phyloP scores from a whole-genome alignment of 345 rosid species.

The Lepidium didymum region DNA sequence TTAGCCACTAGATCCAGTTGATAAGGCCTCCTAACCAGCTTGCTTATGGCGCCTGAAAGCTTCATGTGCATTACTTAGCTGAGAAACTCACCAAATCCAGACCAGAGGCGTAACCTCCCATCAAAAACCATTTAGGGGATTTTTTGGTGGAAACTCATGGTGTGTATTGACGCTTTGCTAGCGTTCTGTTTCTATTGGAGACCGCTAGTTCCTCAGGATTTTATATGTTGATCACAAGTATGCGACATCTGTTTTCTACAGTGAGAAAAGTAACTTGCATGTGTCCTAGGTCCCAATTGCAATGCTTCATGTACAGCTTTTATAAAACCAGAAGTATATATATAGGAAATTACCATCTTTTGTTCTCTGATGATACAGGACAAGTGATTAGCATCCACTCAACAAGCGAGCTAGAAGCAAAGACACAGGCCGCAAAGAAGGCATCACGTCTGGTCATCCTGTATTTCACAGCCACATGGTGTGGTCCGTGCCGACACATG shows the following conservation, averaged over 20 bases:
- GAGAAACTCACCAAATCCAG: not conserved
- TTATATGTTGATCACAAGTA: not conserved
- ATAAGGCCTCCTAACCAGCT: not conserved
- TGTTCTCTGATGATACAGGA: conserved; percentile 37
- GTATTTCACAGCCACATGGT: conserved; percentile 94
- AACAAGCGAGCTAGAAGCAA: conserved; percentile 54
- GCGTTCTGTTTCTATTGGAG: not conserved
- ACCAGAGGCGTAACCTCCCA: not conserved
- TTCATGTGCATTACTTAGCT: not conserved
- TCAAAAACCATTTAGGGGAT: not conserved
- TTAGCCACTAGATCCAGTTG: not conserved
- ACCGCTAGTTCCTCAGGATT: not conserved
- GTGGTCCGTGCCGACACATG: conserved; percentile 87
- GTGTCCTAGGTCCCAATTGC: not conserved
- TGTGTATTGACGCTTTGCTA: not conserved
- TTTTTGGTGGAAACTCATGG: not conserved
- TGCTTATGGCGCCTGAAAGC: not conserved
- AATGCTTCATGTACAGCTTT: conserved; percentile 25
- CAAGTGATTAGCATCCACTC: conserved; percentile 69
- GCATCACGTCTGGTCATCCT: conserved; percentile 66
- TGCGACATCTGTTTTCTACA: conserved; percentile 17
- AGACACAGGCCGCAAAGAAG: conserved; percentile 56
- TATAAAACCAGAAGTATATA: not conserved
- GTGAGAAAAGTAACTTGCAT: conserved; percentile 53
- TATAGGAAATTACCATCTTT: not conserved